These are phyloP conservation scores for Xylaria cubensis DNA, from an alignment of 495 filamentous ascomycete species.

Conservation along the genomic window DNA sequence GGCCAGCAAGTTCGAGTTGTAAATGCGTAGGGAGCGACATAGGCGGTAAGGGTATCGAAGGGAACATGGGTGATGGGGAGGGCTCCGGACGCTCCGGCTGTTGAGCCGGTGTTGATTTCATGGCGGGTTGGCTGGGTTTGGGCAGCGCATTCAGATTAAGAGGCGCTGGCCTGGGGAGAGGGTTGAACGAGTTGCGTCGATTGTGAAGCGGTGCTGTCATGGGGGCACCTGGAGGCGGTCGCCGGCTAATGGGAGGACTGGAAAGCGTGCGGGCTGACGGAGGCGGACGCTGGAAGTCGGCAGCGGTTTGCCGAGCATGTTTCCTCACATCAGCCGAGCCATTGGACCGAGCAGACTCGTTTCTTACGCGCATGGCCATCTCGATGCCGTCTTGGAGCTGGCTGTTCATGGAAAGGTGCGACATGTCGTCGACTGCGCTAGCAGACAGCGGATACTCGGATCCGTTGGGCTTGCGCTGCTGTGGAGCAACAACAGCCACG, in stretches of 20 bases:
- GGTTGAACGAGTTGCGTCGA: conserved; percentile 44
- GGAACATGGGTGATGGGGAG: conserved; percentile 70
- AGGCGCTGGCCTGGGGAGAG: conserved; percentile 40
- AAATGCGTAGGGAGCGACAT: conserved; percentile 87
- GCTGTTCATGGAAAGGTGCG: conserved; percentile 41
- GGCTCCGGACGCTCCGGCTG: conserved; percentile 34
- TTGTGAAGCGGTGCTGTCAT: conserved; percentile 31
- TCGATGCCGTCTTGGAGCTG: conserved; percentile 32
- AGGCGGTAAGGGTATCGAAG: conserved; percentile 79
- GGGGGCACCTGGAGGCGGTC: conserved; percentile 39
- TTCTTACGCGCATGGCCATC: conserved; percentile 12
- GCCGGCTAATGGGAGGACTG: conserved; percentile 51
- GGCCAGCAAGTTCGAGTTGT: conserved; percentile 84
- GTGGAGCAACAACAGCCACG: conserved; percentile 41
- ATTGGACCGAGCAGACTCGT: conserved; percentile 10
- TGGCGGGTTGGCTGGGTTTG: conserved; percentile 28
- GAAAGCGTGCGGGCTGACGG: conserved; percentile 49
- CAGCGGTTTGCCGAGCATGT: conserved; percentile 33
- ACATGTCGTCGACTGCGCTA: conserved; percentile 41
- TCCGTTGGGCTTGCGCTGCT: conserved; percentile 37
- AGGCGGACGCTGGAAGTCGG: conserved; percentile 39
- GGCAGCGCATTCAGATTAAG: conserved; percentile 39
- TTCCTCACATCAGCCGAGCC: conserved; percentile 16
- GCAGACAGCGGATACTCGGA: conserved; percentile 47
- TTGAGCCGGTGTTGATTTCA: conserved; percentile 22